phyloP scores from a whole-genome alignment of 768 basidiomycete species.

The Suillus placidus region DNA sequence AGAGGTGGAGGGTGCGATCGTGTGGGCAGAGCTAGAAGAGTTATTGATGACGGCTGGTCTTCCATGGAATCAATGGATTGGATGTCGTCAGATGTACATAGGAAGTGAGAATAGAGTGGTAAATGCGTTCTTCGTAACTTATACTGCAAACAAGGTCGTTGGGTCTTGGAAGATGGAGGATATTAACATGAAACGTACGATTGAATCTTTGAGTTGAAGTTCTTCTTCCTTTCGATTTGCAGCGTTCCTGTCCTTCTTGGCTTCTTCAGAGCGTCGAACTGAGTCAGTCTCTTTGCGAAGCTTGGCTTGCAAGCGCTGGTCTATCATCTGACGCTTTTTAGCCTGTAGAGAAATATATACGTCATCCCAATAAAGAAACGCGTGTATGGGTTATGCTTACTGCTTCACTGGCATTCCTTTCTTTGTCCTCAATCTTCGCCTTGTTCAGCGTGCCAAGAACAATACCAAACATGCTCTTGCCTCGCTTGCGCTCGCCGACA shows the following conservation, averaged over 20 bases:
- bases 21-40: slow-evolving; percentile 50
- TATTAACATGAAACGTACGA: slow-evolving; percentile 50
- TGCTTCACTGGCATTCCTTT: slow-evolving; percentile 83
- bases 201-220: slow-evolving; percentile 76
- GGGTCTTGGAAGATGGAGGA: slow-evolving; percentile 3
- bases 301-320: slow-evolving; percentile 84
- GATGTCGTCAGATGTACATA: slow-evolving; percentile 73
- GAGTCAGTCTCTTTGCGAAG: slow-evolving; percentile 83
- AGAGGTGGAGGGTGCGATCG: slow-evolving; percentile 76
- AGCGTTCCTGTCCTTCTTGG: slow-evolving; percentile 76
- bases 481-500: slow-evolving; percentile 74
- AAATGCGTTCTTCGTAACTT: slow-evolving; percentile 72
- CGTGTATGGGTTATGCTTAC: slow-evolving; percentile 42
- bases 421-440: slow-evolving; percentile 85
- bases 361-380: not conserved
- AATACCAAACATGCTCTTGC: slow-evolving; percentile 87
- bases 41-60: slow-evolving; percentile 28
- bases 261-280: slow-evolving; percentile 84
- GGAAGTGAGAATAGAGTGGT: slow-evolving; percentile 74
- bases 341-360: slow-evolving; percentile 49
- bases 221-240: slow-evolving; percentile 86
- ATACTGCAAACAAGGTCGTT: slow-evolving; percentile 46
- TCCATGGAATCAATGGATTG: slow-evolving; percentile 39
- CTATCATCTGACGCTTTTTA: slow-evolving; percentile 81
- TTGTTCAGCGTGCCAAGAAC: slow-evolving; percentile 83